Evolutionary conservation across 179 eudicot genomes (phyloP).

Genomic region (Spinacia oleracea): DNA sequence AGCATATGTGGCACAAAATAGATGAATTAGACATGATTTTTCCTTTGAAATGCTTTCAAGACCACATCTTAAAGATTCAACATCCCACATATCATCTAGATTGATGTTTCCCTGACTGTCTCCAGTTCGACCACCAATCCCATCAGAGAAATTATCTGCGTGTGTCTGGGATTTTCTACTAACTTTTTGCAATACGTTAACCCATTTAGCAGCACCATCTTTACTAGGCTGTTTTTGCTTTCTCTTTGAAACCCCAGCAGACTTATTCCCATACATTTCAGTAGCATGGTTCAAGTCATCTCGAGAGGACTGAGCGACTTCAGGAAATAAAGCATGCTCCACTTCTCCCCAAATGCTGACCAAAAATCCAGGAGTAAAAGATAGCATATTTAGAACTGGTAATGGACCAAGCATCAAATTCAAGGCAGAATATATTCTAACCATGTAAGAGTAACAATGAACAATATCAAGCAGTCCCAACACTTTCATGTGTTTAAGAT

Average conservation of each 20-base stretch:
- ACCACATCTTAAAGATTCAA: conserved; percentile 64
- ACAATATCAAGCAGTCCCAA: conserved; percentile 64
- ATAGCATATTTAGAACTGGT: conserved; percentile 83
- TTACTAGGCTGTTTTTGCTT: conserved; percentile 49
- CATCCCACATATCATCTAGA: conserved; percentile 62
- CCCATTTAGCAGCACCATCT: conserved; percentile 72
- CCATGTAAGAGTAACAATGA: conserved; percentile 69
- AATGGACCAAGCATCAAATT: conserved; percentile 59
- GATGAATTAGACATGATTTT: conserved; percentile 67
- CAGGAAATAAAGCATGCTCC: conserved; percentile 56
- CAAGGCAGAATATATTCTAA: conserved; percentile 61
- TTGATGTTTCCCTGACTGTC: conserved; percentile 36
- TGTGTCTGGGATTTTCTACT: conserved; percentile 58
- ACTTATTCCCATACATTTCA: conserved; percentile 32
- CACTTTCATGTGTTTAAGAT: conserved; percentile 24
- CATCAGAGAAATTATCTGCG: conserved; percentile 28
- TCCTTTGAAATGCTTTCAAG: conserved; percentile 68
- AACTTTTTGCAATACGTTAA: conserved; percentile 56
- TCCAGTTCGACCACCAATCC: conserved; percentile 21
- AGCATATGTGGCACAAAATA: conserved; percentile 83
- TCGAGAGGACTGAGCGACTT: conserved; percentile 29
- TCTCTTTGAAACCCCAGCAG: conserved; percentile 42
- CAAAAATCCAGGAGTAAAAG: conserved; percentile 95
- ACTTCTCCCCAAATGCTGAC: conserved; percentile 62
- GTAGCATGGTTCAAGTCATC: conserved; percentile 23